Conservation (phyloP, 2,329 filamentous ascomycete genomes). For the Alternaria sp. region DNA sequence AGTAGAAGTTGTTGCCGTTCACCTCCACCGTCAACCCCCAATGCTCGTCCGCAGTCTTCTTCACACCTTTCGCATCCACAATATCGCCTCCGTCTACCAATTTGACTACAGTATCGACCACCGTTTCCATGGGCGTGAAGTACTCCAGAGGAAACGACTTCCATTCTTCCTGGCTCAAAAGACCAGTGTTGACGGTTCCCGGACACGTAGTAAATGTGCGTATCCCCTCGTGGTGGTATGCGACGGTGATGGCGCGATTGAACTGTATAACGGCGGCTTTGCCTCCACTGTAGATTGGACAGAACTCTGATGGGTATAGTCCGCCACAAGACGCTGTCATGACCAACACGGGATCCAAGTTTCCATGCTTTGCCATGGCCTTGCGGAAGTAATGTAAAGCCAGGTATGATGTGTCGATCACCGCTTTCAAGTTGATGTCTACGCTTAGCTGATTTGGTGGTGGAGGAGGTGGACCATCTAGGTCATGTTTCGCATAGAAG, state of each 20-base stretch:
- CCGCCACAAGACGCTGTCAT: slow-evolving; percentile 50
- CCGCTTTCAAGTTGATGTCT: slow-evolving; percentile 47
- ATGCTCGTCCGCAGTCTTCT: slow-evolving; percentile 24
- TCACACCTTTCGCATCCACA: slow-evolving; percentile 31
- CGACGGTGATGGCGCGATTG: slow-evolving; percentile 47
- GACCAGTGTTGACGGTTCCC: slow-evolving; percentile 47
- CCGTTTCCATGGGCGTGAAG: slow-evolving; percentile 42
- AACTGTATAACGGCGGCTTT: slow-evolving; percentile 51
- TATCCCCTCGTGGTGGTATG: slow-evolving; percentile 45
- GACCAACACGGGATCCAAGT: slow-evolving; percentile 35
- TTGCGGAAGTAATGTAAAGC: slow-evolving; percentile 52
- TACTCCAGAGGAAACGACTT: slow-evolving; percentile 40
- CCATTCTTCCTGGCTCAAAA: slow-evolving; percentile 45
- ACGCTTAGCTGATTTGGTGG: slow-evolving; percentile 46
- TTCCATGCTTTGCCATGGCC: slow-evolving; percentile 19
- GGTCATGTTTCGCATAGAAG: slow-evolving; percentile 48
- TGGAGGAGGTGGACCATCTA: slow-evolving; percentile 35
- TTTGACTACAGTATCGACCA: slow-evolving; percentile 37
- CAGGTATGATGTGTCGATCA: slow-evolving; percentile 50
- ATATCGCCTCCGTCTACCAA: slow-evolving; percentile 41
- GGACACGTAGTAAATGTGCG: slow-evolving; percentile 51
- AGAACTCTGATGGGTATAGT: slow-evolving; percentile 47
- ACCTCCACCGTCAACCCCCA: slow-evolving; percentile 40
- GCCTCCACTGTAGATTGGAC: slow-evolving; percentile 34
- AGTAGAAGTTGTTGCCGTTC: slow-evolving; percentile 36